Base-by-base conservation (phyloP, 2,329 filamentous ascomycete genomes). In the Neophaeococcomyces mojaviensis region DNA sequence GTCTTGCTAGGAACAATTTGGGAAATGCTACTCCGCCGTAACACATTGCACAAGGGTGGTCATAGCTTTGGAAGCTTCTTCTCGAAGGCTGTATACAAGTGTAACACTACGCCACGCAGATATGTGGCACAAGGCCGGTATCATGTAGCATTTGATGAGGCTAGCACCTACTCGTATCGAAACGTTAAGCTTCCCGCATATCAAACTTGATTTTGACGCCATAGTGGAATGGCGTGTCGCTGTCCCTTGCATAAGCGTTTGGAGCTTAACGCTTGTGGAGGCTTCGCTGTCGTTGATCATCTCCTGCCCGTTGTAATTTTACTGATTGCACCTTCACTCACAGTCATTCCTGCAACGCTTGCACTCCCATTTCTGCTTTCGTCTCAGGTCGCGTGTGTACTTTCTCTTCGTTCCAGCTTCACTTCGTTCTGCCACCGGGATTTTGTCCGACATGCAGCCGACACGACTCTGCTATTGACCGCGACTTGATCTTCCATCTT, bases 231-330 rank as follows among this genome's bases (percentile, higher is more conserved):
- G 26, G 26, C 19, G 26, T 15, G 40, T 18, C 30, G 30, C 31
- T 32, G 41, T 44, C 13, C 41, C 41, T 44, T 44, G 41, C 41
- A 44, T 44, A 44, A 44, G 41, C 41, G 44, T 36, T 18, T n/a
- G 22, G 13, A 15, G 33, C 20, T 42, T 49, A 44, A 48, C 47
- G 44, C 37, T 18, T 38, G 49, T 38, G 39, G 46, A 46, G 44
- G 39, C 34, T 33, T 30, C n/a, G 31, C 35, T 35, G 22, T 30
- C 39, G 41, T 39, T 34, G 39, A 45, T 45, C 42, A 19, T 35
- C 46, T 36, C 34, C 37, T 28, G 20, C 19, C 24, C 24, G 24
- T 28, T 6, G 10, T 28, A n/a, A n/a, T 28, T 28, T 28, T 10
- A 10, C 24, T 28, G 24, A 28, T 28, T 10, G 37, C 30, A 31